Base-by-base conservation (phyloP, 2,329 filamentous ascomycete genomes). In the Didymellaceae sp. region DNA sequence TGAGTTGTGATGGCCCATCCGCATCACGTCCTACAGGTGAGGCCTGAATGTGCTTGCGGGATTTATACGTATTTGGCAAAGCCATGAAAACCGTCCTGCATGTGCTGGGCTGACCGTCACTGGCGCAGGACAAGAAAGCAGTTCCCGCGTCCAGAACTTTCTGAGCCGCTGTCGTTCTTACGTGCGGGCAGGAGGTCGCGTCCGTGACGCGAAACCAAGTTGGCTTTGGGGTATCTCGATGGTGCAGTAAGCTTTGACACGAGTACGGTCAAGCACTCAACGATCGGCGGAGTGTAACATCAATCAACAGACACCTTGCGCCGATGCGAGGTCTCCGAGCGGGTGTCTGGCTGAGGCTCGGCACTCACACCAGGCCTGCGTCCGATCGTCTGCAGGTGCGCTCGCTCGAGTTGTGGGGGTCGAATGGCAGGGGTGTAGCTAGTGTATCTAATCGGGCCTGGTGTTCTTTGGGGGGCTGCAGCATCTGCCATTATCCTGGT, bases 311-410 rank as follows among this genome's bases (percentile, higher is more conserved):
- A 35, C n/a, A 46, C 31, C 48, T 33, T 42, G 42, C 43, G 21
- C 31, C 31, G 35, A 26, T 28, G 30, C 25, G 25, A 52, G 25
- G 30, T 31, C 37, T 24, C 26, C 26, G 31, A 24, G 14, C 35
- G 22, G 34, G 21, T 46, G 42, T 52, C 37, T 52, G 26, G 30
- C 17, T 28, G 39, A 37, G 31, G 47, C 35, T 45, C 37, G 37
- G 37, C 45, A 39, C 51, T 47, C 48, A 52, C 42, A 37, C 48
- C 45, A 24, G 34, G 54, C 31, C 47, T 56, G 60, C 60, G 52
- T 59, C 47, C 46, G 59, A 55, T 58, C 50, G 52, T 58, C 48
- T 63, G 60, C 58, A 63, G 60, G 54, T 55, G 57, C 56, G 51
- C 55, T 52, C 56, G 51, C 55, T 52, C 51, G 44, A 52, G 52